phyloP scores from a whole-genome alignment of 2,329 filamentous ascomycete species.

The Scytalidium sp. region DNA sequence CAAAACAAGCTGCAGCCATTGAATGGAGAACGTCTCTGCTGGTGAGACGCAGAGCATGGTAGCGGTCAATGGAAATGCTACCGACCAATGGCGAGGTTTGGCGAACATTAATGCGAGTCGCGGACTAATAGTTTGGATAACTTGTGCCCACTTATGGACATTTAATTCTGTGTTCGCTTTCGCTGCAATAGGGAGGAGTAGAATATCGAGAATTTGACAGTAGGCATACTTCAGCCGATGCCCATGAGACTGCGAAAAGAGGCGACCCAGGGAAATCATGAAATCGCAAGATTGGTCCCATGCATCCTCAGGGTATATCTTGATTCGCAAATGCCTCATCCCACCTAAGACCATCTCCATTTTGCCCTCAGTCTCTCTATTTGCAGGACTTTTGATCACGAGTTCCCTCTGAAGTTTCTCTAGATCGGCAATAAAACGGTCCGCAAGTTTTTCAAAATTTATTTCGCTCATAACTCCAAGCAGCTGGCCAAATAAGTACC shows the following conservation, averaged over 20 bases:
- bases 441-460: conserved; percentile 81
- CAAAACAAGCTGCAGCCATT: conserved; percentile 82
- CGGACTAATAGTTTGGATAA: conserved; percentile 74
- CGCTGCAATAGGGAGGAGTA: conserved; percentile 83
- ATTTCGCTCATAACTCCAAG: conserved; percentile 95
- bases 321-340: conserved; percentile 85
- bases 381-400: conserved; percentile 63
- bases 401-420: conserved; percentile 75
- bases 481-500: conserved; percentile 89
- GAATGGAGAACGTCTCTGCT: conserved; percentile 75
- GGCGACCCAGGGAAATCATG: conserved; percentile 73
- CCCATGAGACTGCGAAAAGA: conserved; percentile 84
- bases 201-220: conserved; percentile 83
- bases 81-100: conserved; percentile 89
- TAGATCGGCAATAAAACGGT: conserved; percentile 78
- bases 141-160: conserved; percentile 81
- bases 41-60: conserved; percentile 86
- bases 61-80: conserved; percentile 83
- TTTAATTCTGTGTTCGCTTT: conserved; percentile 75
- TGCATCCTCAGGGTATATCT: conserved; percentile 65
- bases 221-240: conserved; percentile 91
- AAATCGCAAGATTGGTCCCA: conserved; percentile 92
- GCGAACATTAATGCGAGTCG: conserved; percentile 80
- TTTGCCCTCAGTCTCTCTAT: conserved; percentile 71
- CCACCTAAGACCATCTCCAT: conserved; percentile 85